A percentile compares a stretch with the other conserved stretches of the same genome.
Evolutionary conservation across 306 rosid species (phyloP).

Genomic region (Fragaria nilgerrensis): DNA sequence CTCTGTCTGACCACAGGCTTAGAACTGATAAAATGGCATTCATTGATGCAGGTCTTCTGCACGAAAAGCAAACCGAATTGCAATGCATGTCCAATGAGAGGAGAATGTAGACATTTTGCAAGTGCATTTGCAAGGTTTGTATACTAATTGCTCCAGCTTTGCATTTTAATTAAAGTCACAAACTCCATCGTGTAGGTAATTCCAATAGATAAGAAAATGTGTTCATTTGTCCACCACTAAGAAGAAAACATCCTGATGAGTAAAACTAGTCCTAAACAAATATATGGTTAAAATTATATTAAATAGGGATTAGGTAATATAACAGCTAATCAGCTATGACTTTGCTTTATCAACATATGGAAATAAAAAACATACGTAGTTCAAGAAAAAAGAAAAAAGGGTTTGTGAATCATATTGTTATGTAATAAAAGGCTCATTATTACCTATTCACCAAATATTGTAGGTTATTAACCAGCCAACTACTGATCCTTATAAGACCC

Average conservation of each 20-base stretch:
- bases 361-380: background rate
- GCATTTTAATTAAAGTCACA: background rate
- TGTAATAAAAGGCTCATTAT: background rate
- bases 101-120: conserved; percentile 98
- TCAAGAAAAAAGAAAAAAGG: background rate
- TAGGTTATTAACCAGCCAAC: background rate
- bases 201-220: conserved; percentile 9
- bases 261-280: background rate
- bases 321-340: background rate
- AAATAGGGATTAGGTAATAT: background rate
- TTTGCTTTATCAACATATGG: conserved; percentile 1
- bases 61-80: conserved; percentile 97
- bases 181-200: background rate
- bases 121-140: conserved; percentile 97
- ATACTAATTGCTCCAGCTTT: conserved; percentile 11
- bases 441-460: background rate
- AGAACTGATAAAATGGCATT: conserved; percentile 25
- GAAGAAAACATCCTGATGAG: background rate
- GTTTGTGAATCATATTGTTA: conserved; percentile 5
- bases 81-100: conserved; percentile 98
- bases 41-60: conserved; percentile 79
- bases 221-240: conserved; percentile 1
- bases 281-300: background rate
- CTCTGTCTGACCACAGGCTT: conserved; percentile 20
- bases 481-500: conserved; percentile 11